Conservation (phyloP, 192 early-diverging fungal species). For the Rhizoclosmatium globosum region DNA sequence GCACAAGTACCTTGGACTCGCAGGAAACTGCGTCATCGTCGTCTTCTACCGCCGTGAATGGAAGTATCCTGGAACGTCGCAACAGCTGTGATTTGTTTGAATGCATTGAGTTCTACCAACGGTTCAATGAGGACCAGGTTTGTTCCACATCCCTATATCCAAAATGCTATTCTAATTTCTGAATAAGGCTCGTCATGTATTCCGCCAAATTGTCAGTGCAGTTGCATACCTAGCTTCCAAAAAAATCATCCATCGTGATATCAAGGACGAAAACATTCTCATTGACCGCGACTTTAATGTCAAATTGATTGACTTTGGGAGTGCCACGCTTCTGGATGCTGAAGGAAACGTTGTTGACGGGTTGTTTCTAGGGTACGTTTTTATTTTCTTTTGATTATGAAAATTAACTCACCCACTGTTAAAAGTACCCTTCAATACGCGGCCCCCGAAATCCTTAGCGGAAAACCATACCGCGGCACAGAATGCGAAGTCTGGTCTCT, state of each 20-base stretch:
- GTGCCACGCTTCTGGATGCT: slow-evolving; percentile 49
- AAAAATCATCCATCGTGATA: slow-evolving; percentile 79
- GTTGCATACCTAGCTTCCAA: slow-evolving; percentile 68
- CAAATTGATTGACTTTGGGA: slow-evolving; percentile 76
- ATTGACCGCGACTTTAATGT: slow-evolving; percentile 55
- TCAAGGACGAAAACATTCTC: slow-evolving; percentile 80
- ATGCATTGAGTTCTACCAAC: slow-evolving; percentile 73
- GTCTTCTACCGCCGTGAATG: background rate
- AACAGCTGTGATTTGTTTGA: slow-evolving; percentile 72
- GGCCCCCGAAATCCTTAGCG: slow-evolving; percentile 62
- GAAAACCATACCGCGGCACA: slow-evolving; percentile 56
- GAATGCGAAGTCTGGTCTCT: slow-evolving; percentile 68
- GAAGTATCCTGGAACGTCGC: slow-evolving; percentile 51
- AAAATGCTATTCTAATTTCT: background rate
- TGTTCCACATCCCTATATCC: background rate
- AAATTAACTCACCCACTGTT: background rate
- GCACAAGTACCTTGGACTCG: slow-evolving; percentile 13
- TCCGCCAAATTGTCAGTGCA: slow-evolving; percentile 73
- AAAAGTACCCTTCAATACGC: slow-evolving; percentile 58
- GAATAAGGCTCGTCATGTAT: slow-evolving; percentile 67
- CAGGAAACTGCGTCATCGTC: background rate
- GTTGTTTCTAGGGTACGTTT: slow-evolving; percentile 59
- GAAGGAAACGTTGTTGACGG: slow-evolving; percentile 37
- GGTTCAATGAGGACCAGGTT: slow-evolving; percentile 64
- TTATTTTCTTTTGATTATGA: background rate